phyloP scores from a whole-genome alignment of 2,329 filamentous ascomycete species.

The Fusarium palustre region DNA sequence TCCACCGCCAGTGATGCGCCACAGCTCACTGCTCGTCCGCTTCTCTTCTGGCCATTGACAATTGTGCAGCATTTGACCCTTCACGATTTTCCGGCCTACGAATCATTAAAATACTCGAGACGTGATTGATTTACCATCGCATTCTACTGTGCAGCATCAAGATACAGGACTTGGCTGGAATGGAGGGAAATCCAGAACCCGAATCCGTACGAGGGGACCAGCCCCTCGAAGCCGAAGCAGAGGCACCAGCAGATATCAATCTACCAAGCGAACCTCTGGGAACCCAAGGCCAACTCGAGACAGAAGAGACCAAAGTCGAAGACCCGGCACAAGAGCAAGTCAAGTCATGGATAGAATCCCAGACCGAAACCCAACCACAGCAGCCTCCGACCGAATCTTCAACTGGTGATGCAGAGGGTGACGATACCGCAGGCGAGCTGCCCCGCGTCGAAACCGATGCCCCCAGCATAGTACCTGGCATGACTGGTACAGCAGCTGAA shows the following conservation, averaged over 20 bases:
- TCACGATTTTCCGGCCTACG: constrained; percentile 12
- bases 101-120: constrained; percentile 5
- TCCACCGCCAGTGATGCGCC: constrained; percentile 23
- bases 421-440: constrained; percentile 33
- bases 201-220: constrained; percentile 27
- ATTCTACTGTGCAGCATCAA: constrained; percentile 17
- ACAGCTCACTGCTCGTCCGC: constrained; percentile 10
- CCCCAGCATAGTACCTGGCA: constrained; percentile 20
- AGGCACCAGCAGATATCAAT: constrained; percentile 15
- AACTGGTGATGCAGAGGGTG: constrained; percentile 22
- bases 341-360: constrained; percentile 38
- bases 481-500: constrained; percentile 25
- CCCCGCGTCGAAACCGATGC: constrained; percentile 30
- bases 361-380: constrained; percentile 28
- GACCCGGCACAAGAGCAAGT: constrained; percentile 30
- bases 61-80: constrained; percentile 8
- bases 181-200: constrained; percentile 45
- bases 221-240: constrained; percentile 5
- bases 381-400: constrained; percentile 26
- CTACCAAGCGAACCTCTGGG: constrained; percentile 14
- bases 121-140: background rate
- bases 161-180: constrained; percentile 34
- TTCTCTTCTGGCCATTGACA: constrained; percentile 18
- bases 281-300: constrained; percentile 12
- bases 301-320: constrained; percentile 10